Evolutionary conservation across 441 rosid genomes (phyloP).

Genomic region (Gossypium gossypioides): DNA sequence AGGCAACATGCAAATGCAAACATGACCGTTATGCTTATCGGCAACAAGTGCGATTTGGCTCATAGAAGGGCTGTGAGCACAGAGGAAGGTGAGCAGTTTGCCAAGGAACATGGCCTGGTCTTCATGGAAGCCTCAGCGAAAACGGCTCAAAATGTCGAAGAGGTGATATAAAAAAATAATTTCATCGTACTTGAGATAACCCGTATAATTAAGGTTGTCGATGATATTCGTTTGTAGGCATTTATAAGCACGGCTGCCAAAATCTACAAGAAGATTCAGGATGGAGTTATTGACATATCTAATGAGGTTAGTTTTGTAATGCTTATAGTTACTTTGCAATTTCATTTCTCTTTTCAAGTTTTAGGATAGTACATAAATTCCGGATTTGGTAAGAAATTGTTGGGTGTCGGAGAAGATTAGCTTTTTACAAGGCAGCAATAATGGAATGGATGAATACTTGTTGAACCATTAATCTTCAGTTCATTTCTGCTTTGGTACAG

Average conservation of each 20-base stretch:
- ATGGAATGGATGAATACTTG: not conserved
- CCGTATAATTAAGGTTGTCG: not conserved
- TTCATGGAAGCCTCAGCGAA: slow-evolving; percentile 53
- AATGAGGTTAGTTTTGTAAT: slow-evolving; percentile 31
- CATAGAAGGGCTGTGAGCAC: slow-evolving; percentile 50
- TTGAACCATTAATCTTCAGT: not conserved
- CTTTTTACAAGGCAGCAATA: not conserved
- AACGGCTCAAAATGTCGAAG: slow-evolving; percentile 52
- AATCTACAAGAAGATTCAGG: slow-evolving; percentile 40
- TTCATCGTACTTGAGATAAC: not conserved
- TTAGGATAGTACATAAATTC: not conserved
- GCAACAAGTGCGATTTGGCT: slow-evolving; percentile 44
- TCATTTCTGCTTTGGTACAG: slow-evolving; percentile 11
- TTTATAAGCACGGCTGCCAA: slow-evolving; percentile 38
- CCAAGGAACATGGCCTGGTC: slow-evolving; percentile 40
- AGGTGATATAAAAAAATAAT: slow-evolving; percentile 11
- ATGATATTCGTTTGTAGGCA: slow-evolving; percentile 20
- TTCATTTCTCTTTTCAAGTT: not conserved
- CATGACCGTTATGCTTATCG: slow-evolving; percentile 48
- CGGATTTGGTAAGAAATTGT: not conserved
- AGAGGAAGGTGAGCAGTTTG: slow-evolving; percentile 52
- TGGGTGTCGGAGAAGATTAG: not conserved
- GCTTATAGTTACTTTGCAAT: not conserved
- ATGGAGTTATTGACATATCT: slow-evolving; percentile 39
- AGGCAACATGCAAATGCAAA: slow-evolving; percentile 52